These are phyloP conservation scores for Trichosporon sp. DNA, from an alignment of 1,284 basidiomycete genomes.

Conservation along the genomic window DNA sequence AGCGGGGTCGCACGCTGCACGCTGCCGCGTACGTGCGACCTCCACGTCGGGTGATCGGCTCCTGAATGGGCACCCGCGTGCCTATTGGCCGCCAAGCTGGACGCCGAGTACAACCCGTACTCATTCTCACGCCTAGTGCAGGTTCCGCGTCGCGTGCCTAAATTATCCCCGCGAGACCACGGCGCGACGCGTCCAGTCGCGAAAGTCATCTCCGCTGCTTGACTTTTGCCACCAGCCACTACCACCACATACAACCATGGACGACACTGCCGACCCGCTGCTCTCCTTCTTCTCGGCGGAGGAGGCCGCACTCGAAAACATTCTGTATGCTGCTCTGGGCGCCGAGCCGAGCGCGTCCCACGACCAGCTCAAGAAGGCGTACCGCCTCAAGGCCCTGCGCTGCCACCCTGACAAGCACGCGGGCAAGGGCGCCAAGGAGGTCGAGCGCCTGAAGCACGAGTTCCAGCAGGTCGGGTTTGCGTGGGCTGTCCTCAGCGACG, in stretches of 20 bases:
- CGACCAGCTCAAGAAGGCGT: conserved; percentile 74
- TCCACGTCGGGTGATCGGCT: neutral
- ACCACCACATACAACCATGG: conserved; percentile 54
- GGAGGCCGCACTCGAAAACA: conserved; percentile 46
- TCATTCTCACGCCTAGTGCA: neutral
- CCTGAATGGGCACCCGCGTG: neutral
- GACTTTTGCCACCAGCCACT: neutral
- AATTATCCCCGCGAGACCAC: neutral
- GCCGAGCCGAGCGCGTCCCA: conserved; percentile 56
- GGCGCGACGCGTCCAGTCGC: conserved; percentile 6
- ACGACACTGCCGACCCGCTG: conserved; percentile 63
- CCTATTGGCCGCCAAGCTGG: neutral
- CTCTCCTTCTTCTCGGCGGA: conserved; percentile 69
- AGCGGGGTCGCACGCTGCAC: neutral
- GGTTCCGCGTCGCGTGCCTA: neutral
- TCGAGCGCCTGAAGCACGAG: conserved; percentile 62
- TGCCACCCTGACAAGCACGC: conserved; percentile 87
- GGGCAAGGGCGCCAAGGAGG: conserved; percentile 57
- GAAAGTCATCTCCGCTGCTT: neutral
- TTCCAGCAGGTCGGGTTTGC: conserved; percentile 91
- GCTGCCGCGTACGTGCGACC: neutral
- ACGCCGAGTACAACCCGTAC: neutral
- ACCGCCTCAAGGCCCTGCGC: conserved; percentile 72
- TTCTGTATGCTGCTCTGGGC: conserved; percentile 67
- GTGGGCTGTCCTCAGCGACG: conserved; percentile 77